phyloP scores from a whole-genome alignment of 2,329 filamentous ascomycete species.

The Paraconiothyrium brasiliense region DNA sequence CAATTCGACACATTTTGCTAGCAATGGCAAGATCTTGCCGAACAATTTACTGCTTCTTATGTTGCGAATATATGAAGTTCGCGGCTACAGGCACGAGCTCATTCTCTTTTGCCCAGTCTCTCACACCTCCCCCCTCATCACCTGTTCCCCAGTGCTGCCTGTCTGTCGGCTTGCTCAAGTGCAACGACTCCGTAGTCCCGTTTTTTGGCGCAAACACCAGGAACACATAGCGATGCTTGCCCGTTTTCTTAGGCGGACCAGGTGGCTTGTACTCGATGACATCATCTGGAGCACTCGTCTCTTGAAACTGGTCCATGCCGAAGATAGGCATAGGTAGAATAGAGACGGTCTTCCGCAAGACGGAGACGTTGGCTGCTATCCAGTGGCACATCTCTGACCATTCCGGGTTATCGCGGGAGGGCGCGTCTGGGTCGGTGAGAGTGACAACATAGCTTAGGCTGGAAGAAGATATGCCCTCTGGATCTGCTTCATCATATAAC shows the following conservation, averaged over 20 bases:
- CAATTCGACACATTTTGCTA: neutral
- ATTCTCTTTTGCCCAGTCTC: constrained; percentile 61
- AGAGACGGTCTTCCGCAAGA: constrained; percentile 33
- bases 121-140: constrained; percentile 59
- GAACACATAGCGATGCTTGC: constrained; percentile 67
- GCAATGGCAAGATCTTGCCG: neutral
- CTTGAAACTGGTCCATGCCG: constrained; percentile 19
- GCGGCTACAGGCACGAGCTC: constrained; percentile 57
- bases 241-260: constrained; percentile 64
- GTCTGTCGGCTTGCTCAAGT: constrained; percentile 58
- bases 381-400: constrained; percentile 69
- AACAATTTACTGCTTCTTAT: constrained; percentile 58
- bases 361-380: constrained; percentile 53
- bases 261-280: constrained; percentile 63
- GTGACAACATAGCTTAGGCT: constrained; percentile 58
- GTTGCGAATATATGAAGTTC: constrained; percentile 59
- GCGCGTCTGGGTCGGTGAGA: constrained; percentile 68
- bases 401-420: constrained; percentile 61
- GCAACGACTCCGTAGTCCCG: constrained; percentile 52
- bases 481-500: constrained; percentile 46
- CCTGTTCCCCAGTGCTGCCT: constrained; percentile 66
- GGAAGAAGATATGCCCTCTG: constrained; percentile 26
- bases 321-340: constrained; percentile 40
- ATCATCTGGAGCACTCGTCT: constrained; percentile 42
- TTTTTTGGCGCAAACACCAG: constrained; percentile 59